Percentiles rank a stretch among this genome's conserved stretches.
These are phyloP conservation scores for Mycena filopes DNA, from an alignment of 768 basidiomycete genomes.

Conservation along the genomic window DNA sequence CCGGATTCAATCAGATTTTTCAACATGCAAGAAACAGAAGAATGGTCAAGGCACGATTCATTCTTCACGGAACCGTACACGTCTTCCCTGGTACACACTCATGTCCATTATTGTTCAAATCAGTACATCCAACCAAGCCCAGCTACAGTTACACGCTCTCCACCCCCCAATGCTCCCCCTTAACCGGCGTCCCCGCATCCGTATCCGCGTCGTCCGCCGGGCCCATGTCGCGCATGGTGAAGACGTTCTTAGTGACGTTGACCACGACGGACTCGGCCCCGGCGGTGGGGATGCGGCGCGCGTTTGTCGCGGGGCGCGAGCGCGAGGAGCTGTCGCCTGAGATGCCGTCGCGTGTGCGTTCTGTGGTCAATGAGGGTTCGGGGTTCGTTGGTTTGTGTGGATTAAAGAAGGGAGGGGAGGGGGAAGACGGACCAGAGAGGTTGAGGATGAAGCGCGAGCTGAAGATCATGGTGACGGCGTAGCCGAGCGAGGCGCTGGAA, in stretches of 20 bases:
- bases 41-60: too few relatives aligned
- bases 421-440: too few relatives aligned
- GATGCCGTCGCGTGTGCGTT: conserved; percentile 17
- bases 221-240: conserved; percentile 24
- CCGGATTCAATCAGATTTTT: too few relatives aligned
- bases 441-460: conserved; percentile 28
- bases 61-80: too few relatives aligned
- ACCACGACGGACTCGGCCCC: conserved; percentile 8
- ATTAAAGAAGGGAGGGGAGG: not conserved
- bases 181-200: not conserved
- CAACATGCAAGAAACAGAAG: too few relatives aligned
- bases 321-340: conserved; percentile 20
- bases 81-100: too few relatives aligned
- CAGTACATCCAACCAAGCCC: too few relatives aligned
- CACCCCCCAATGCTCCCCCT: too few relatives aligned
- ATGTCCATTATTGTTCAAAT: too few relatives aligned
- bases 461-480: conserved; percentile 17
- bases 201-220: not conserved
- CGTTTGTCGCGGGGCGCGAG: conserved; percentile 9
- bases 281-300: not conserved
- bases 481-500: not conserved
- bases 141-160: too few relatives aligned
- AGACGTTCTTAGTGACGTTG: conserved; percentile 21
- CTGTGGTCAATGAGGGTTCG: conserved; percentile 1
- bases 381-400: not conserved